Evolutionary conservation across 495 filamentous ascomycete genomes (phyloP), one percentile per base, ranked within the genome.

Genomic region (Penicillium riverlandense): DNA sequence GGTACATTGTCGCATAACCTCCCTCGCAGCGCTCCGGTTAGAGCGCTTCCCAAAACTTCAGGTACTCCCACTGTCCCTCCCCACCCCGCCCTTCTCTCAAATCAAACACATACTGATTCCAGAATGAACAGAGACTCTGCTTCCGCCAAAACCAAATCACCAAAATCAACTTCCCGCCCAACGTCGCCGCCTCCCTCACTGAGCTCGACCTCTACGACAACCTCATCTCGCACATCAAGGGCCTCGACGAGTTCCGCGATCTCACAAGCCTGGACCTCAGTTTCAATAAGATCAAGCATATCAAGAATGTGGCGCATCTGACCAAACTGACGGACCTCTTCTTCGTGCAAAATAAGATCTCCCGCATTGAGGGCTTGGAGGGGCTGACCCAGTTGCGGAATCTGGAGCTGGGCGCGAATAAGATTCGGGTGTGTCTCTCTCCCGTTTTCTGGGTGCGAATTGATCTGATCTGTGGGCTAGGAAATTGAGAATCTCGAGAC

Each of bases 271-370:
- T 99, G 38, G 92, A 99, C 59, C 71, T 99, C 32, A 91, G 86
- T 56, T 99, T 95, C 79, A 99, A 99, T 67, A 96, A 96, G 71
- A 91, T 99, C 69, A 96, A 95, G 62, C 90, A 97, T 61, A 95
- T 99, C 74, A 94, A 94, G 69, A 79, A 89, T 56, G 66, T 97
- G 54, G 72, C 78, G 33, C 87, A 94, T 61, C 72, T 98, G 16
- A 79, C 67, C 10, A 79, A 88, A 32, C 71, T 97, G 42, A 85
- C 75, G 50, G 88, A 96, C 54, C 60, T 99, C 6, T 99, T 84
- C 65, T 90, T 99, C 53, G 87, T 96, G 37, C 85, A 96, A 58
- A 99, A 99, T 67, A 91, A 87, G 60, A 95, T 99, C 54, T 72
- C 69, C 29, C 77, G 66, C 48, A 97, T 99, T 55, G 91, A 99